Conservation (phyloP, 2,329 filamentous ascomycete genomes). For the Arthroderma sp. region DNA sequence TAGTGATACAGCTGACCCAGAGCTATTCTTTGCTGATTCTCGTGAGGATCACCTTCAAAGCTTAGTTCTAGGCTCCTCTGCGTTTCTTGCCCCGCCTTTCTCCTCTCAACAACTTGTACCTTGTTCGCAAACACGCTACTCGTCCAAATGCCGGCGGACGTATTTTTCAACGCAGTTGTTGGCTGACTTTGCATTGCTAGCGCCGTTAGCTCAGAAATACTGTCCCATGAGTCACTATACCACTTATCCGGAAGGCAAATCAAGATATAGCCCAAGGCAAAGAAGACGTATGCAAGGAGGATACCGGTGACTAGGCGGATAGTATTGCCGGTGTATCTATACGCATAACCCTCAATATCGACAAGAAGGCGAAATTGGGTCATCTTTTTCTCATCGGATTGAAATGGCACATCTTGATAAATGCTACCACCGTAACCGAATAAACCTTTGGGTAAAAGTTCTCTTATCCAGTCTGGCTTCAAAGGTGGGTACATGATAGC, state of each 20-base stretch:
- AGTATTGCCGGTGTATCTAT: background rate
- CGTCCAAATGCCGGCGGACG: slow-evolving; percentile 21
- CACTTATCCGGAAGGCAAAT: background rate
- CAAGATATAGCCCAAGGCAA: background rate
- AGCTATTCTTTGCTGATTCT: too few relatives aligned
- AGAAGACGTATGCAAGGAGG: background rate
- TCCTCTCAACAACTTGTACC: background rate
- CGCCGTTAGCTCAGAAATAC: background rate
- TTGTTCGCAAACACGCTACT: slow-evolving; percentile 13
- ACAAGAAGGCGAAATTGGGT: background rate
- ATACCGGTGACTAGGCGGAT: background rate
- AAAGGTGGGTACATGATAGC: background rate
- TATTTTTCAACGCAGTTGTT: slow-evolving; percentile 4
- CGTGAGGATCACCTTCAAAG: background rate
- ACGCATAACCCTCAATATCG: background rate
- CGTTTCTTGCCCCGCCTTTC: background rate
- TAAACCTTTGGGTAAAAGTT: background rate
- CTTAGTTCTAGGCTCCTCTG: background rate
- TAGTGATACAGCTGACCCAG: too few relatives aligned
- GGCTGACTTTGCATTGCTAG: background rate
- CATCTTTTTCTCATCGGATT: background rate
- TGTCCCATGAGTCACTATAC: background rate
- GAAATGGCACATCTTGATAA: background rate
- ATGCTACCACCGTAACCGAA: background rate
- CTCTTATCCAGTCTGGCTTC: background rate